Percentiles rank a stretch among this genome's conserved stretches.
Evolutionary conservation across 2,329 filamentous ascomycete genomes (phyloP).

Genomic region (Colletotrichum incanum): DNA sequence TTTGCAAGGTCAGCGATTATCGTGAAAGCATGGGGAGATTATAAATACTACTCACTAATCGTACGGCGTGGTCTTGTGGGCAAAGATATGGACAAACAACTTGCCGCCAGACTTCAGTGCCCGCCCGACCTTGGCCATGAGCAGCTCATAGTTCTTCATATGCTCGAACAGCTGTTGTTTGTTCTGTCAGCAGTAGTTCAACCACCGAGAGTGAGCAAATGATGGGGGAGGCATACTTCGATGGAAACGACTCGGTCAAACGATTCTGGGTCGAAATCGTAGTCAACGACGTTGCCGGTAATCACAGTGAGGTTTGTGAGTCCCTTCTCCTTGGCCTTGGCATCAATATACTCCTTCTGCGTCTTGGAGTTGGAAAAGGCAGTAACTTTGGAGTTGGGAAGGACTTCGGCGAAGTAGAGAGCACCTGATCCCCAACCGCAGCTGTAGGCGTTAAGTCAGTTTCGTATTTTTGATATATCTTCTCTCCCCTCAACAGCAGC

Average conservation of each 20-base stretch:
- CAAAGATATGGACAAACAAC: slow-evolving; percentile 79
- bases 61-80: slow-evolving; percentile 76
- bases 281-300: slow-evolving; percentile 77
- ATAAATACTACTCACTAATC: slow-evolving; percentile 62
- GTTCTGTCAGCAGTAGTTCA: neutral
- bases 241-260: slow-evolving; percentile 80
- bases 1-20: neutral
- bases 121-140: slow-evolving; percentile 74
- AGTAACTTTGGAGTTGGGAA: slow-evolving; percentile 74
- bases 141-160: slow-evolving; percentile 82
- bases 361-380: slow-evolving; percentile 80
- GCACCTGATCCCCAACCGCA: slow-evolving; percentile 80
- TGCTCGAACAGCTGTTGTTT: slow-evolving; percentile 76
- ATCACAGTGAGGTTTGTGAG: slow-evolving; percentile 75
- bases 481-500: neutral
- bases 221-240: slow-evolving; percentile 55
- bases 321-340: slow-evolving; percentile 68
- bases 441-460: slow-evolving; percentile 52
- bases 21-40: neutral
- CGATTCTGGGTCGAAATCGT: slow-evolving; percentile 71
- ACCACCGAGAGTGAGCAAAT: slow-evolving; percentile 1
- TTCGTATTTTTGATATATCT: neutral
- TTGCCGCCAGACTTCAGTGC: slow-evolving; percentile 76
- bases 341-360: slow-evolving; percentile 78
- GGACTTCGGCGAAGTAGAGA: slow-evolving; percentile 76